Conservation (phyloP, 1,139 yeast species). For the Scheffersomyces illinoinensis region DNA sequence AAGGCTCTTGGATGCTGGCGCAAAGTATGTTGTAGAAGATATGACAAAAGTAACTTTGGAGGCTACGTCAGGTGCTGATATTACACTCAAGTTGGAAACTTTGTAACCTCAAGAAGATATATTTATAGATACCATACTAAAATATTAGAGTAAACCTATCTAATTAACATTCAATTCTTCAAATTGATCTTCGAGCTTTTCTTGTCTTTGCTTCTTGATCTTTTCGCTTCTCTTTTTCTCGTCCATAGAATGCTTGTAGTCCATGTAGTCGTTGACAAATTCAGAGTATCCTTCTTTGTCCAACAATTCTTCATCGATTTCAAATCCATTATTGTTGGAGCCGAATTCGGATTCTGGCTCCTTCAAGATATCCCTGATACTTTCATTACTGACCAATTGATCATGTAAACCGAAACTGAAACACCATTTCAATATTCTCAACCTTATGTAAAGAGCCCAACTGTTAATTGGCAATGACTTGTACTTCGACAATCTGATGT, state of each 20-base stretch:
- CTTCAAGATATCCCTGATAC: conserved; percentile 42
- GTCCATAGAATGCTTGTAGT: conserved; percentile 11
- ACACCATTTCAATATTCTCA: conserved; percentile 69
- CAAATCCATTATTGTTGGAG: conserved; percentile 3
- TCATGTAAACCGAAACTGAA: conserved; percentile 67
- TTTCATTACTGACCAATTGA: conserved; percentile 56
- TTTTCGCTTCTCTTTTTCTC: conserved; percentile 15
- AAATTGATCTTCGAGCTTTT: conserved; percentile 13
- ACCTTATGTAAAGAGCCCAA: conserved; percentile 65
- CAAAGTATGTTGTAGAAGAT: conserved; percentile 19
- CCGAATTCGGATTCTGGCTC: conserved; percentile 37
- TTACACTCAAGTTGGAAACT: background rate
- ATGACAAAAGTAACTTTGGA: conserved; percentile 11
- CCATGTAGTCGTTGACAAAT: conserved; percentile 11
- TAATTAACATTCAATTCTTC: conserved; percentile 10
- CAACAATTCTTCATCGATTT: conserved; percentile 8
- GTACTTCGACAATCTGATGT: conserved; percentile 55
- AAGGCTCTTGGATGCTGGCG: conserved; percentile 18
- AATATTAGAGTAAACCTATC: too few species aligned
- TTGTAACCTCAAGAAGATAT: background rate
- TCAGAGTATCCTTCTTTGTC: conserved; percentile 11
- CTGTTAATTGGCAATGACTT: conserved; percentile 61
- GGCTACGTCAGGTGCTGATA: background rate
- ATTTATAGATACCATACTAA: background rate
- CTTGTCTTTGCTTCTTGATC: conserved; percentile 14